These are phyloP conservation scores for Rosa persica DNA, from an alignment of 306 rosid genomes.

Conservation along the genomic window DNA sequence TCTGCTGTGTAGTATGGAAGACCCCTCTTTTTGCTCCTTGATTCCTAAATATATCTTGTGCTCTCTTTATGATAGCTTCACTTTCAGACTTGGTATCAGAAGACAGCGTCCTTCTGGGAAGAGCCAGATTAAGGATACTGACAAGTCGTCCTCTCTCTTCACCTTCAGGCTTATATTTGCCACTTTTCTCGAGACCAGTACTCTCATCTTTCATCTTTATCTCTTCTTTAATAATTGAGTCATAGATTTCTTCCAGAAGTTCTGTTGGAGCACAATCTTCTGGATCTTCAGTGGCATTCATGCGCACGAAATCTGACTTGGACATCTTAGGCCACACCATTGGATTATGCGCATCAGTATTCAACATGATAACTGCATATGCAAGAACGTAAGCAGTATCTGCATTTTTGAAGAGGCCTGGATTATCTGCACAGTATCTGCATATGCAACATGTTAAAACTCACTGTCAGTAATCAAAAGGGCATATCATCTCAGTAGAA, in stretches of 20 bases:
- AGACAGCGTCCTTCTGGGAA: slow-evolving; percentile 70
- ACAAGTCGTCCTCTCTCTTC: slow-evolving; percentile 92
- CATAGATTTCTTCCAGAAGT: slow-evolving; percentile 88
- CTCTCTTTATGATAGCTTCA: slow-evolving; percentile 89
- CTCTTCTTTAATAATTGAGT: slow-evolving; percentile 88
- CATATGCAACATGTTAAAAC: slow-evolving; percentile 23
- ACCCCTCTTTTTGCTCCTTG: slow-evolving; percentile 84
- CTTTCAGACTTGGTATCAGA: slow-evolving; percentile 81
- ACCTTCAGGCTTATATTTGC: slow-evolving; percentile 66
- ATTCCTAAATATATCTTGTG: slow-evolving; percentile 87
- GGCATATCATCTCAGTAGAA: slow-evolving; percentile 25
- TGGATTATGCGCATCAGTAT: slow-evolving; percentile 98
- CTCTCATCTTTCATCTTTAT: slow-evolving; percentile 87
- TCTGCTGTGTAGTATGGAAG: slow-evolving; percentile 84
- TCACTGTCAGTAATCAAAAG: slow-evolving; percentile 36
- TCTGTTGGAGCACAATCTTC: slow-evolving; percentile 92
- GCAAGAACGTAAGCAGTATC: slow-evolving; percentile 99
- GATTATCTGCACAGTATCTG: slow-evolving; percentile 99
- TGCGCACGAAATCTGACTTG: slow-evolving; percentile 82
- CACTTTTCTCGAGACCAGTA: slow-evolving; percentile 57
- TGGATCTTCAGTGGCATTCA: slow-evolving; percentile 83
- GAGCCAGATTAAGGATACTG: slow-evolving; percentile 91
- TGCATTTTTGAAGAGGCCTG: slow-evolving; percentile 91
- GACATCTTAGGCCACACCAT: slow-evolving; percentile 99
- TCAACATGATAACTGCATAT: slow-evolving; percentile 92